Conservation (phyloP, 805 yeast species). For the Saccharomycopsis microspora region DNA sequence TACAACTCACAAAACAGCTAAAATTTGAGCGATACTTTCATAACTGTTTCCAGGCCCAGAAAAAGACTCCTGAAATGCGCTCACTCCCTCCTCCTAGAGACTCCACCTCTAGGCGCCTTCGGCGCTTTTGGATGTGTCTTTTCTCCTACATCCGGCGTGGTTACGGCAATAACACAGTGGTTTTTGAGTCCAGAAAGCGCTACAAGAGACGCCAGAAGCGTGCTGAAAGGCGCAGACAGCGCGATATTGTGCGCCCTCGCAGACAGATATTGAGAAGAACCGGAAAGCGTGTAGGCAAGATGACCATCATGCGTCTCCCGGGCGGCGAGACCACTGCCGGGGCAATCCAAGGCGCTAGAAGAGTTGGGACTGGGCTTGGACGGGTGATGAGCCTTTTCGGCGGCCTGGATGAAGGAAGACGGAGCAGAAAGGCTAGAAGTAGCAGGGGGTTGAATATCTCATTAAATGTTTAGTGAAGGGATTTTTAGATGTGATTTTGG, state of each 20-base stretch:
- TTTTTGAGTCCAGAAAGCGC: neutral
- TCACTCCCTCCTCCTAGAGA: constrained; percentile 6
- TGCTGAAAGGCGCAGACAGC: neutral
- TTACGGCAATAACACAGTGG: constrained; percentile 7
- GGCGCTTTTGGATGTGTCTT: constrained; percentile 1
- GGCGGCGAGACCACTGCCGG: constrained; percentile 1
- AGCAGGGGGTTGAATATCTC: no score
- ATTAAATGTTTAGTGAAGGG: no score
- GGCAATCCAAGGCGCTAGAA: neutral
- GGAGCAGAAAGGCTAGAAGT: no score
- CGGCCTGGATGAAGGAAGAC: neutral
- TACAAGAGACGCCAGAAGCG: neutral
- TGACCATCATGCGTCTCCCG: neutral
- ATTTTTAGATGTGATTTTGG: no score
- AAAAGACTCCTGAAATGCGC: neutral
- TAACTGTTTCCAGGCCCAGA: no score
- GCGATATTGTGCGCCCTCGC: neutral
- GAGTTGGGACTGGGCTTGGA: neutral
- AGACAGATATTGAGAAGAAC: neutral
- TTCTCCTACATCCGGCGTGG: constrained; percentile 6
- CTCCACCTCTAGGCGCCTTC: constrained; percentile 1
- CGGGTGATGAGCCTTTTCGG: neutral
- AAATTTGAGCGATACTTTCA: no score
- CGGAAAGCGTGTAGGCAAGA: neutral
- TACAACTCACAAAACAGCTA: no score